phyloP scores from a whole-genome alignment of 2,329 filamentous ascomycete species.

The Ceratocystis papillata region DNA sequence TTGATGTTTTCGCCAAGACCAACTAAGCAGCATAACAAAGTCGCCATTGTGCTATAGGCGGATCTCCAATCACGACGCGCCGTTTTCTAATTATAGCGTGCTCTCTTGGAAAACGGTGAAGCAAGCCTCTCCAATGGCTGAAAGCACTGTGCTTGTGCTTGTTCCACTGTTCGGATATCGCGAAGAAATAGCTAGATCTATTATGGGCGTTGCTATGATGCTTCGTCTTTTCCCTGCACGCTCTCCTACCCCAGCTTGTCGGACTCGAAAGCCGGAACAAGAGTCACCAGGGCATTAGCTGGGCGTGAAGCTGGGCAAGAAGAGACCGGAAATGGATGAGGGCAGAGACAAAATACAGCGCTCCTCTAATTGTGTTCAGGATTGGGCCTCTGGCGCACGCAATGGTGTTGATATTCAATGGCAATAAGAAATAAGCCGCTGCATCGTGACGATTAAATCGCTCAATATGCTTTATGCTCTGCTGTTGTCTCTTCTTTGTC shows the following conservation, averaged over 20 bases:
- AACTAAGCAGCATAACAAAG: neutral
- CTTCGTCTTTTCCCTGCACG: too few species aligned
- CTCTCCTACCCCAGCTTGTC: neutral
- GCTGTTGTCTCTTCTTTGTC: neutral
- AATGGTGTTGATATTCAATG: neutral
- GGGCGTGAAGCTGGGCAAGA: neutral
- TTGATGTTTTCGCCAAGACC: neutral
- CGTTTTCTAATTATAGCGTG: neutral
- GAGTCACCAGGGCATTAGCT: too few species aligned
- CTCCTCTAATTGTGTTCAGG: too few species aligned
- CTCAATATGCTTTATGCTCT: neutral
- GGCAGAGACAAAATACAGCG: neutral
- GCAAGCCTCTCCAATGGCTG: neutral
- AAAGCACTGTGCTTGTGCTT: neutral
- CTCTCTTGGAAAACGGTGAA: neutral
- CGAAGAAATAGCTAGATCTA: neutral
- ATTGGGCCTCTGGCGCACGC: too few species aligned
- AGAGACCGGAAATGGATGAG: neutral
- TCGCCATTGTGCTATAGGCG: neutral
- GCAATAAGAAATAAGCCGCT: neutral
- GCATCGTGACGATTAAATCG: neutral
- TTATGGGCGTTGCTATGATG: too few species aligned
- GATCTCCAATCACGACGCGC: neutral
- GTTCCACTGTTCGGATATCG: neutral
- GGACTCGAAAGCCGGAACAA: neutral